Evolutionary conservation across 305 asterid genomes (phyloP), one percentile per base, ranked within the genome.

Genomic region (Fraxinus albicans): DNA sequence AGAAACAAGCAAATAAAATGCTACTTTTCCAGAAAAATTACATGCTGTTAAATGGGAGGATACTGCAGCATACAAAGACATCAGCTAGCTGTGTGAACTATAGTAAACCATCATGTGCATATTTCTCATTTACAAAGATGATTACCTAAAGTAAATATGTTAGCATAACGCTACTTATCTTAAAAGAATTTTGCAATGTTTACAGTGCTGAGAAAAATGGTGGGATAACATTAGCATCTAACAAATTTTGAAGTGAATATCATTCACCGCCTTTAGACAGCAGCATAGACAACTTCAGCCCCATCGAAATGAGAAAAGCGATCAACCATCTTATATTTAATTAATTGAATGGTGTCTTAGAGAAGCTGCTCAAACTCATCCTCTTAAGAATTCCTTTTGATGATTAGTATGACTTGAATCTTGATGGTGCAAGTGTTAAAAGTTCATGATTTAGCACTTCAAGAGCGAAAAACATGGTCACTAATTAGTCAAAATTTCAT

Each of bases 41-140:
- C 79, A 40, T 34, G 70, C 60, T 73, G 50, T 79, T 36, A 12
- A 15, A 15, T 3, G 81, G 55, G 63, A 74, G 79, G 35, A 79
- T 40, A 35, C 27, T 35, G 50, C 17, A n/a, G 13, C 63, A 42
- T 79, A 21, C 73, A 76, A 75, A 77, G 75, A 60, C 53, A 23
- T 86, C 83, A 78, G 33, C 73, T 21, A 9, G 65, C 73, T 69
- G 47, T 44, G 70, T 55, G 31, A 29, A 50, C 77, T 70, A 44
- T 29, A 42, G 34, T 6, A 72, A 69, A 50, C 70, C 73, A 50
- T 79, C 80, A 74, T 55, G 34, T 69, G 3, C 82, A 80, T 80
- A 67, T 79, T 73, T 25, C 76, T 78, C 58, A 53, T 19, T 77
- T 44, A 60, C 73, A 21, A 58, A 2, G 10, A 60, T 21, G 12